These are phyloP conservation scores for Ceratocystis lukuohia DNA, from an alignment of 2,329 filamentous ascomycete species.

Conservation along the genomic window DNA sequence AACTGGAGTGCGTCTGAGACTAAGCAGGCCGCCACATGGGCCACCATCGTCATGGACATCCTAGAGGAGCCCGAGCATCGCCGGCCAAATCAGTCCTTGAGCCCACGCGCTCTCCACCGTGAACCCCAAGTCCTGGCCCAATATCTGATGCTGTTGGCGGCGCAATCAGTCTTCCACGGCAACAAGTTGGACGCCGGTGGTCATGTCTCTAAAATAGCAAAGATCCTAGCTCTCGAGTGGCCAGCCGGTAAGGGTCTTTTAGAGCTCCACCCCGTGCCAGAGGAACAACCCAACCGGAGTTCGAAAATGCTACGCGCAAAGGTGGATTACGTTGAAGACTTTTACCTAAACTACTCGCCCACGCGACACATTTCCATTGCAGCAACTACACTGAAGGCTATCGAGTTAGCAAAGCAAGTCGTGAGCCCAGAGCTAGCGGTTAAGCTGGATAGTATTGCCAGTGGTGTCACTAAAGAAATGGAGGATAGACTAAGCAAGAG, in stretches of 20 bases:
- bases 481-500: constrained; percentile 23
- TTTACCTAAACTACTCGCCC: constrained; percentile 27
- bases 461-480: constrained; percentile 29
- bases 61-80: constrained; percentile 33
- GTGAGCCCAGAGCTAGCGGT: constrained; percentile 28
- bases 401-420: constrained; percentile 34
- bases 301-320: constrained; percentile 23
- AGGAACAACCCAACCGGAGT: constrained; percentile 4
- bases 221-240: constrained; percentile 31
- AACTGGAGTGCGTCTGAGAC: constrained; percentile 28
- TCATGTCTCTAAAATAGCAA: constrained; percentile 29
- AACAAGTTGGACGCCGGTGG: constrained; percentile 25
- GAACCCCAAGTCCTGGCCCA: constrained; percentile 34
- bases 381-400: constrained; percentile 32
- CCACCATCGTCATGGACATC: constrained; percentile 37
- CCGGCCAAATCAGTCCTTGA: constrained; percentile 20
- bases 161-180: constrained; percentile 28
- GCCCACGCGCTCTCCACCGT: constrained; percentile 26
- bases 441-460: constrained; percentile 31
- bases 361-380: constrained; percentile 27
- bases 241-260: constrained; percentile 28
- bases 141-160: constrained; percentile 33
- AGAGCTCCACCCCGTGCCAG: constrained; percentile 26
- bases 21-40: constrained; percentile 33
- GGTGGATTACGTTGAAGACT: constrained; percentile 23